Evolutionary conservation across 1,284 basidiomycete species (phyloP), one percentile per base, ranked within the genome.

Genomic region (Pseudozyma tsukubaensis): DNA sequence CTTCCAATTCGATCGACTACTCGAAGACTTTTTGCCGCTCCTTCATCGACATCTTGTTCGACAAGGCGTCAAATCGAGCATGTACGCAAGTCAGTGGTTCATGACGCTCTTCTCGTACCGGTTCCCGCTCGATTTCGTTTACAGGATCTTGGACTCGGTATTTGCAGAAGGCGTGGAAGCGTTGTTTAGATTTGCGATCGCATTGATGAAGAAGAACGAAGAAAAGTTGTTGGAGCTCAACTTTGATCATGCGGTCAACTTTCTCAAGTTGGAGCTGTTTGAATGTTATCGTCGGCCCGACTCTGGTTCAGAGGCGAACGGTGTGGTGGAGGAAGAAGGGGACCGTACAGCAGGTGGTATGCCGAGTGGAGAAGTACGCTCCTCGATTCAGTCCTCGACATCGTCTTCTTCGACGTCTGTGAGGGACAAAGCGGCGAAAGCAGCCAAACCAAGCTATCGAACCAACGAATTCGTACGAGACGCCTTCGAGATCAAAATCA

Each of bases 31-130:
- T 6, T 86, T 97, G 1, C 96, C 96, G 4, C 91, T 96, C 9
- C 87, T 99, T 8, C 92, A 97, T 83, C 86, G 94, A 18, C 97
- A 98, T 85, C 92, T 99, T 78, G 86, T 94, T 35, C 89, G 95
- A 45, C 92, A 97, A 85, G 95, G 96, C 36, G 87, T 98, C 81
- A 94, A 93, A 51, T 94, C 92, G 44, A 84, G 80, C 86, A 98
- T 98, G 94, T 99, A 92, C 83, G 88, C 88, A 14, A 94, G 92
- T 16, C 94, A 97, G 81, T 99, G 97, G 96, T 97, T 98, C 86
- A 88, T 99, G 85, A 99, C 96, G 44, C 58, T 70, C 10, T 61
- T 71, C 57, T 77, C 65, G 29, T 66, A 50, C 79, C 94, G 96
- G n/a, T 97, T 97, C 83, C 96, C 96, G 0, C 87, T 97, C 53